Base-by-base conservation (phyloP, 2,329 filamentous ascomycete genomes). In the Juglanconis sp. region DNA sequence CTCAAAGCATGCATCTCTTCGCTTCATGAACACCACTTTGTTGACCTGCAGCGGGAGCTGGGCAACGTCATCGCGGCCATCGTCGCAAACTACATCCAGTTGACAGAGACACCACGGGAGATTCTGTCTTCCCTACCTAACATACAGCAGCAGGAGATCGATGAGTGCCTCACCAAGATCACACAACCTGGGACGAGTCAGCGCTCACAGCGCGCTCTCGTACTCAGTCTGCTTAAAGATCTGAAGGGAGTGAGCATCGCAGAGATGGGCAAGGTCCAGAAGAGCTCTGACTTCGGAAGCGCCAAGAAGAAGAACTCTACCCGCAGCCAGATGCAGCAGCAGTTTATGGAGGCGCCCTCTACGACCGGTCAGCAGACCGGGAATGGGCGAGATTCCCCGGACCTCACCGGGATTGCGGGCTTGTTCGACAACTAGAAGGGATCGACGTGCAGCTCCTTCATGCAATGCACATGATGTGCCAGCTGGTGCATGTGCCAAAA, bases 21-120 rank as follows among this genome's bases (percentile, higher is more conserved):
- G 2, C 86, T 99, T 54, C 91, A 98, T 74, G 95, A 99, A 66
- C 88, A 92, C 0, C 97, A 98, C 74, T 99, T 98, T 74, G 93
- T 97, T 38, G 95, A 99, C 67, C 85, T 96, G 64, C 95, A 99
- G 69, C 94, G 93, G 71, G 93, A 99, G 55, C 82, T 99, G 30
- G 94, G 92, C 0, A 85, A 87, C 30, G 81, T 98, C 42, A 96
- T 99, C 63, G 93, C 93, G 0, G 85, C 88, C 4, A 95, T 98
- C 63, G 81, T 96, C 67, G 83, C 89, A 8, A 84, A 90, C 63
- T 96, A 96, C 71, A 85, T 86, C 11, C 79, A 84, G 0, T 74
- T 84, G 36, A 93, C 89, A 7, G 70, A 80, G 6, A 95, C 90
- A 0, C 91, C 93, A 0, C 81, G 87, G 24, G 78, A 87, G 5